Percentiles rank a stretch among this genome's conserved stretches.
Evolutionary conservation across 169 alveolate species (phyloP).

Genomic region (Plasmodium adleri): DNA sequence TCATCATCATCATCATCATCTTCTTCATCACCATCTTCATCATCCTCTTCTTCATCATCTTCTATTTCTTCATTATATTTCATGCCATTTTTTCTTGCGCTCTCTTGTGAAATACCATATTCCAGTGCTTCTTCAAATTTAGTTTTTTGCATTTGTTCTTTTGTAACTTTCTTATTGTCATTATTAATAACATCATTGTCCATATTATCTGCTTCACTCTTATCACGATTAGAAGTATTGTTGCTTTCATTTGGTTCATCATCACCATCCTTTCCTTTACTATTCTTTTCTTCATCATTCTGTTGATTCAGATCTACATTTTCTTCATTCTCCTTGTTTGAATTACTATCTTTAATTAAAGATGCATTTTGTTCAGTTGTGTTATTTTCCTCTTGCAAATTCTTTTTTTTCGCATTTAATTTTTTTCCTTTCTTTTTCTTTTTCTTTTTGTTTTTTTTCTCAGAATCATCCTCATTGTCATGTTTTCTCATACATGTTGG

Average conservation of each 20-base stretch:
- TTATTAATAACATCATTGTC: not conserved
- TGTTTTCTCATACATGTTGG: constrained; percentile 82
- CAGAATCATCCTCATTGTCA: not conserved
- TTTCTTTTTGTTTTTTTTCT: constrained; percentile 19
- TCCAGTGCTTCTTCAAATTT: constrained; percentile 64
- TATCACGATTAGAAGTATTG: not conserved
- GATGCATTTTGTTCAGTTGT: not conserved
- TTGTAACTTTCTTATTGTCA: not conserved
- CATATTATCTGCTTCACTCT: not conserved
- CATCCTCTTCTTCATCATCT: constrained; percentile 26
- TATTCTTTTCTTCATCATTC: not conserved
- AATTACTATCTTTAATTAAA: not conserved
- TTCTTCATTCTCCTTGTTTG: not conserved
- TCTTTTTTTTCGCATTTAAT: constrained; percentile 2
- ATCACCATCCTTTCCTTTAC: not conserved
- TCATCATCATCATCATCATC: constrained; percentile 31
- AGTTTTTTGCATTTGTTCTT: constrained; percentile 21
- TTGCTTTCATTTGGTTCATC: not conserved
- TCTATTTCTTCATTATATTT: constrained; percentile 16
- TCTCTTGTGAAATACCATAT: constrained; percentile 45
- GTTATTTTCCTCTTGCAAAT: not conserved
- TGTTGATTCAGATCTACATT: not conserved
- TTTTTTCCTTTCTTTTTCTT: constrained; percentile 6
- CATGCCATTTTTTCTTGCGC: not conserved
- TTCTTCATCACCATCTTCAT: constrained; percentile 17